phyloP scores from a whole-genome alignment of 2,329 filamentous ascomycete species.

The Ustulina deusta region DNA sequence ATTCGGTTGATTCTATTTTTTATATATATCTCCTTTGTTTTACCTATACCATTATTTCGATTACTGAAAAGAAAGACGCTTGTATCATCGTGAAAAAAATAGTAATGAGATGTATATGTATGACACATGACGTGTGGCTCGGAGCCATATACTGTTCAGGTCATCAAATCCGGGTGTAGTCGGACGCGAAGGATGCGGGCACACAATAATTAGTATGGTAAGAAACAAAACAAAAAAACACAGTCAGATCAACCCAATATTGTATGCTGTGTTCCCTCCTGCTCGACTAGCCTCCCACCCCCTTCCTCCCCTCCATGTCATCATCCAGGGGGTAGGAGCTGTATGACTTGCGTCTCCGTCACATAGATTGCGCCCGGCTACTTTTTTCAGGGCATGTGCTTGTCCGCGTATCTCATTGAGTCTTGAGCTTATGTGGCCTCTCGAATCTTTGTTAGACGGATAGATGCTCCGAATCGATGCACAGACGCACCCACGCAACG shows the following conservation, averaged over 20 bases:
- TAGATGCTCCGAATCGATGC: too few species aligned
- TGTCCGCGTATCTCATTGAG: too few species aligned
- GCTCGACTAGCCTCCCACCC: not conserved
- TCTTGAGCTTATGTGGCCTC: too few species aligned
- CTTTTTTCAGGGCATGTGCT: too few species aligned
- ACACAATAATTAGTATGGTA: not conserved
- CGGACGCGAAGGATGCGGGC: not conserved
- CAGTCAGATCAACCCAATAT: constrained; percentile 5
- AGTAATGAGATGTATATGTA: not conserved
- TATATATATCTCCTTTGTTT: constrained; percentile 1
- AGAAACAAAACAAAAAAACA: not conserved
- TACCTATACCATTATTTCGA: not conserved
- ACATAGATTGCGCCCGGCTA: not conserved
- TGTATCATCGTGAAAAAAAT: not conserved
- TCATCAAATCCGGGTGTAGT: constrained; percentile 3
- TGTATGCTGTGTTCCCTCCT: constrained; percentile 11
- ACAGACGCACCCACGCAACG: too few species aligned
- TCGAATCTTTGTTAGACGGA: too few species aligned
- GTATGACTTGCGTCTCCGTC: not conserved
- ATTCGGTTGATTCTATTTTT: constrained; percentile 23
- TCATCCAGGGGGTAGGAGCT: constrained; percentile 3
- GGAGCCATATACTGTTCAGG: not conserved
- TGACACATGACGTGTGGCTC: constrained; percentile 9
- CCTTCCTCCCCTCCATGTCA: constrained; percentile 19
- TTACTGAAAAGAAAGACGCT: not conserved